A percentile compares a stretch with the other conserved stretches of the same genome.
Evolutionary conservation across 805 yeast species (phyloP).

Genomic region (Lipomyces spencermartinsiae): DNA sequence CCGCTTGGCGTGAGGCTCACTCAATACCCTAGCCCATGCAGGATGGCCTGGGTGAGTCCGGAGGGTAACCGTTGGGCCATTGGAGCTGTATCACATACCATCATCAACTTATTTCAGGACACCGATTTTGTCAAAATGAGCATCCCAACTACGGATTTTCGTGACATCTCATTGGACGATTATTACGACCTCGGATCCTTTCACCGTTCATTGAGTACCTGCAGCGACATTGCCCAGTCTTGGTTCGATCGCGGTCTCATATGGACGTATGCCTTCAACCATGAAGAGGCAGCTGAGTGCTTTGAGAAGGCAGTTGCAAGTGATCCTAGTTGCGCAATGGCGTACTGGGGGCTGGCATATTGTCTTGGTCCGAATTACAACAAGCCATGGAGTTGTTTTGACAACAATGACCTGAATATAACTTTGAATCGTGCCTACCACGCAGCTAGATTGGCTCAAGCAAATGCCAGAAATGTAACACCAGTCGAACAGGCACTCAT

Average conservation of each 20-base stretch:
- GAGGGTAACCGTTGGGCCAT: too few relatives aligned
- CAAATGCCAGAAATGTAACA: not conserved
- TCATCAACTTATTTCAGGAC: not conserved
- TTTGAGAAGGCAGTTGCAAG: not conserved
- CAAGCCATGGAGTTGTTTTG: not conserved
- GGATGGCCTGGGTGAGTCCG: too few relatives aligned
- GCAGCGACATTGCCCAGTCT: not conserved
- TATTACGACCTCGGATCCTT: conserved; percentile 4
- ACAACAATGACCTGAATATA: not conserved
- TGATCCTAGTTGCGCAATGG: not conserved
- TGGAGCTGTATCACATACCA: too few relatives aligned
- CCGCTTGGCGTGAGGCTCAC: too few relatives aligned
- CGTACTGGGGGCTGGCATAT: not conserved
- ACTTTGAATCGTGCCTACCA: not conserved
- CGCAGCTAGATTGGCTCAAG: not conserved
- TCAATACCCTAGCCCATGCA: too few relatives aligned
- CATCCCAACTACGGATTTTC: not conserved
- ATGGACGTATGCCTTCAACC: not conserved
- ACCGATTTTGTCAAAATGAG: not conserved
- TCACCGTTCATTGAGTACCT: not conserved
- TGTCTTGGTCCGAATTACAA: not conserved
- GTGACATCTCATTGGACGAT: not conserved
- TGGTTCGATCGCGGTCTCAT: conserved; percentile 4
- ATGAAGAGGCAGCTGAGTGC: not conserved
- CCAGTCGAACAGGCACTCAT: not conserved